These are phyloP conservation scores for Salvia hispanica DNA, from an alignment of 257 asterid species.

Conservation along the genomic window DNA sequence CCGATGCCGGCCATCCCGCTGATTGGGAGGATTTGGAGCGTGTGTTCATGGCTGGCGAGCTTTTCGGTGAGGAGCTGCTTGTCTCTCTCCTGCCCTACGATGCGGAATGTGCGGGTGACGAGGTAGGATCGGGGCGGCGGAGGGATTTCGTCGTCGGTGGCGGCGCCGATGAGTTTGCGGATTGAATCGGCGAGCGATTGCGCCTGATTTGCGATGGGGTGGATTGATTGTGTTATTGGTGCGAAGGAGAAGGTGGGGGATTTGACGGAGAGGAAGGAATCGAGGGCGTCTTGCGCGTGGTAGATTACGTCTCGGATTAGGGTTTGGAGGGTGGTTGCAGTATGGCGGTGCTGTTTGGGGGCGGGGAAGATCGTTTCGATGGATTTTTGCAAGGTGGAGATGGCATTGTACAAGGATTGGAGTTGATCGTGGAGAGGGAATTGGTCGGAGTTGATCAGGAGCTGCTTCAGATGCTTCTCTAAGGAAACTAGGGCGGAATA, in stretches of 20 bases:
- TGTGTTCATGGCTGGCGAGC: not conserved
- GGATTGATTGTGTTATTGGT: not conserved
- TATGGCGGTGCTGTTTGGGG: not conserved
- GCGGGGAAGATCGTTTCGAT: conserved; percentile 29
- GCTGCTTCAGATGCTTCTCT: conserved; percentile 28
- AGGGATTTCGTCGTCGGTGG: conserved; percentile 1
- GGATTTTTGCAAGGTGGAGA: conserved; percentile 25
- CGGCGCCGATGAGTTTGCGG: not conserved
- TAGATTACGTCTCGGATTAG: conserved; percentile 34
- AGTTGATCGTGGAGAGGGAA: conserved; percentile 10
- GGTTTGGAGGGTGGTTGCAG: conserved; percentile 19
- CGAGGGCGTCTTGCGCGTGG: conserved; percentile 33
- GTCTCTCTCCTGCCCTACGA: conserved; percentile 21
- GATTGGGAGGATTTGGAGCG: conserved; percentile 27
- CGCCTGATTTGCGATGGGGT: conserved; percentile 5
- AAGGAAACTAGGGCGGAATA: conserved; percentile 42
- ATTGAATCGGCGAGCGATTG: conserved; percentile 18
- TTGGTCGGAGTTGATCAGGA: conserved; percentile 17
- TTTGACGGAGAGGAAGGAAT: conserved; percentile 27
- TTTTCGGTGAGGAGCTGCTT: not conserved
- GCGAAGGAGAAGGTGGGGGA: conserved; percentile 1
- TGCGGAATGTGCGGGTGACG: not conserved
- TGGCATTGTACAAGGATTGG: conserved; percentile 22
- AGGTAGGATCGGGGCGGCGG: conserved; percentile 10
- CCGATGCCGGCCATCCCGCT: conserved; percentile 45